Evolutionary conservation across 352 stramenopile genomes (phyloP), one percentile per base, ranked within the genome.

Genomic region (Phytopythium mirpurense): DNA sequence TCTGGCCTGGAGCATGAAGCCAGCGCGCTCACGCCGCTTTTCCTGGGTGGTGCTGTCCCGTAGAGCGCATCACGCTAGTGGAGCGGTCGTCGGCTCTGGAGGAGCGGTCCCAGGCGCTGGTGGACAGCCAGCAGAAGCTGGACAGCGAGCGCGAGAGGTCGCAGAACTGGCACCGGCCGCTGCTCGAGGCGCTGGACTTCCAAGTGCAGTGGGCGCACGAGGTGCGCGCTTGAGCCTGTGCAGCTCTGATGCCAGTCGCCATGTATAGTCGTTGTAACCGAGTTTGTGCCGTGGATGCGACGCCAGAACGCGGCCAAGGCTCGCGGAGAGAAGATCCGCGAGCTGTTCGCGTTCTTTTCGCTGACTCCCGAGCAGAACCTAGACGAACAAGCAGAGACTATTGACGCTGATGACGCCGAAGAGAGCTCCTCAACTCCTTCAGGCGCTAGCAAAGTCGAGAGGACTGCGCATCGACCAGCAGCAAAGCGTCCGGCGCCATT

Each of bases 141-240:
- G 52, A 75, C 29, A 43, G 62, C 14, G 65, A 81, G 47, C 48
- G 43, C 15, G 52, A 74, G 44, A 62, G 38, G 10, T 65, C 62
- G 1, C 38, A 75, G 10, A 66, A 52, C 26, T 56, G 87, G 9
- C 73, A 88, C 52, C 60, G 48, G 18, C 72, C 81, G 21, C 51
- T 91, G 19, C 62, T 89, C 1, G 62, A 85, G 50, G 83, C 67
- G 58, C 57, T 91, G 14, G 81, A 89, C 56, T 71, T 83, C n/a
- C 76, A 91, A 43, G 51, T 87, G 24, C 57, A 83, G 32, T 87
- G 76, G 75, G 72, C 65, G 6, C 63, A 78, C 38, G 68, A 86
- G 61, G 79, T 86, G 54, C 19, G 53, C 12, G 37, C 37, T 23
- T 19, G 16, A 3, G 12, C 5, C 19, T 24, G 3, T 10, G 37